Base-by-base conservation (phyloP, 176 grass and related monocot species). In the Aegilops sharonensis region DNA sequence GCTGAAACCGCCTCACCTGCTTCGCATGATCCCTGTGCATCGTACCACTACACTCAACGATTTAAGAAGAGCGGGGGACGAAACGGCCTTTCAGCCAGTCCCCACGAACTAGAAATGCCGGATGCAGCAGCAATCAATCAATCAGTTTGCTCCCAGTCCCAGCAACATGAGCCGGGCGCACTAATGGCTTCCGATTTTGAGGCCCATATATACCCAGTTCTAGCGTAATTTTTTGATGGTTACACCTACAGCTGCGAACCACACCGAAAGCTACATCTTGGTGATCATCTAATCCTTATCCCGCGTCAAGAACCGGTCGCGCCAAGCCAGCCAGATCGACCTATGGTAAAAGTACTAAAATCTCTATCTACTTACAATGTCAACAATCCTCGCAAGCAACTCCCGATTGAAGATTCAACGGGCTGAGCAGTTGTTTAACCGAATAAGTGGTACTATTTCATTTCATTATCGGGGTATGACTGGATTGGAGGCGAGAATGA, bases 221-320 rank as follows among this genome's bases (percentile, higher is more conserved):
- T 48, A 45, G 78, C 47, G 40, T 77, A 81, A 85, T 30, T 89
- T 79, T 36, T 0, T 14, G 72, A 78, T 83, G 52, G 68, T 11
- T 74, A 20, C 82, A 52, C 64, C 1, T 17, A n/a, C 36, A 68
- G 40, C 74, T 31, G 68, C 61, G n/a, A 84, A 81, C 81, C 11
- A 10, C 12, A 42, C 89, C 4, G 76, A 87, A 83, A 90, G 80
- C 73, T 87, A 85, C 48, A 0, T 40, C 23, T 31, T 15, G 24
- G 25, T 14, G 37, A 45, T 14, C 27, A 72, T 40, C 47, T 14
- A 21, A 59, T 59, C 52, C 56, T 18, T 8, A 54, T 75, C 3
- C 31, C 45, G 34, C 14, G 34, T 21, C 76, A 80, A 62, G 29
- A 61, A 35, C 21, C 57, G 10, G 76, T 17, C 20, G 15, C 43